Percentiles rank a stretch among this genome's conserved stretches.
Conservation (phyloP, 331 rosid genomes). For the Prunus yedoensis region DNA sequence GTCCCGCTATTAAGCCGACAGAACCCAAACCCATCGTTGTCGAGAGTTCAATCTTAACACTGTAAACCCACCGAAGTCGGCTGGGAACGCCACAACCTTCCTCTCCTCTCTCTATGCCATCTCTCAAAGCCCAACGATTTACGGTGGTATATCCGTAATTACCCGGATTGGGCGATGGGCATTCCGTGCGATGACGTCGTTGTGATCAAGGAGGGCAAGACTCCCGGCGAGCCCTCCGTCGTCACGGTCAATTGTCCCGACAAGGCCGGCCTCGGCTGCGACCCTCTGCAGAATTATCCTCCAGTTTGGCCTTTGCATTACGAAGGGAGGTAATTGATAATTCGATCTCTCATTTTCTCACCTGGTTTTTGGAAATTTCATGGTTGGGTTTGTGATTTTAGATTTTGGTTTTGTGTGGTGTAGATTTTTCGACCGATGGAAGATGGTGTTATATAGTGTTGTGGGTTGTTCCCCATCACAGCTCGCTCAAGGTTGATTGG, state of each 20-base stretch:
- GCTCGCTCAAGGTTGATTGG: conserved; percentile 59
- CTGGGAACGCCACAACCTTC: not conserved
- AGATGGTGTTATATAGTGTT: conserved; percentile 76
- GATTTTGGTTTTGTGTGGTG: not conserved
- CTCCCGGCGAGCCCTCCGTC: conserved; percentile 42
- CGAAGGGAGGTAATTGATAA: conserved; percentile 49
- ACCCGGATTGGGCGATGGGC: conserved; percentile 44
- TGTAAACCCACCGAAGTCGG: not conserved
- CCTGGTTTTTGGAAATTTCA: not conserved
- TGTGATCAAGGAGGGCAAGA: conserved; percentile 46
- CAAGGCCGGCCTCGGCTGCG: conserved; percentile 80
- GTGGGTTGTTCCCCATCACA: conserved; percentile 65
- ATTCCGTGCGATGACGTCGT: conserved; percentile 63
- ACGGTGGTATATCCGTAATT: conserved; percentile 1
- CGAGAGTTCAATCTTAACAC: not conserved
- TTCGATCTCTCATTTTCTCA: not conserved
- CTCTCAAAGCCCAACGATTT: not conserved
- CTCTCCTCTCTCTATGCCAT: not conserved
- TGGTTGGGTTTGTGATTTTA: not conserved
- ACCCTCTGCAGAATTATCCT: conserved; percentile 65
- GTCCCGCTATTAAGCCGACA: not conserved
- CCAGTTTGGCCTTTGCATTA: conserved; percentile 63
- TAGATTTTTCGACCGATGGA: conserved; percentile 83
- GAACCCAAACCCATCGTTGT: not conserved
- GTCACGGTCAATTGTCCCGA: conserved; percentile 84